These are phyloP conservation scores for Hebeloma cylindrosporum DNA, from an alignment of 768 basidiomycete species.

Conservation along the genomic window DNA sequence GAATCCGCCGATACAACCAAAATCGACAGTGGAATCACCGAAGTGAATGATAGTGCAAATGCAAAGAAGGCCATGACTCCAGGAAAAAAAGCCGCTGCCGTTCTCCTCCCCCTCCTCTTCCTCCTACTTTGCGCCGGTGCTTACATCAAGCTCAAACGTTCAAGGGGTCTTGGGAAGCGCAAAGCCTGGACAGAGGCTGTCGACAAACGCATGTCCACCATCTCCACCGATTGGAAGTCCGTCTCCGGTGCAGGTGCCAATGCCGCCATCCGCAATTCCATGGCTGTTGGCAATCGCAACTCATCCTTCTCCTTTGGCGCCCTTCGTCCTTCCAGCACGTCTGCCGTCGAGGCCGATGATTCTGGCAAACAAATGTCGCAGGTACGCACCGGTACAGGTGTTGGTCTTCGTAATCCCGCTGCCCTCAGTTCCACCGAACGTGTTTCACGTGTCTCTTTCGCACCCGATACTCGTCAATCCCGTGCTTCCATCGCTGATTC, in stretches of 20 bases:
- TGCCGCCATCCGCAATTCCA: conserved; percentile 71
- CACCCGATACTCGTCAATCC: conserved; percentile 47
- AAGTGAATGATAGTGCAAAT: conserved; percentile 37
- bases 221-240: conserved; percentile 75
- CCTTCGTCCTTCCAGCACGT: conserved; percentile 48
- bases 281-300: conserved; percentile 48
- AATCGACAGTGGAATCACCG: conserved; percentile 34
- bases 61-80: conserved; percentile 37
- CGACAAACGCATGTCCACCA: conserved; percentile 84
- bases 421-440: conserved; percentile 34
- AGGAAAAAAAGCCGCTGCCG: conserved; percentile 59
- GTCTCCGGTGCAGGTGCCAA: conserved; percentile 68
- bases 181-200: conserved; percentile 62
- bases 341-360: conserved; percentile 43
- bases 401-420: conserved; percentile 51
- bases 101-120: conserved; percentile 67
- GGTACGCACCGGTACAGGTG: conserved; percentile 47
- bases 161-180: conserved; percentile 48
- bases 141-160: conserved; percentile 57
- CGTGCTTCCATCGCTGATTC: conserved; percentile 42
- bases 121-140: conserved; percentile 40
- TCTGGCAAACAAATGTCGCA: conserved; percentile 41
- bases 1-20: conserved; percentile 41
- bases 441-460: conserved; percentile 69
- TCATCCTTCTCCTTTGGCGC: conserved; percentile 58